Conservation (phyloP, 2,329 filamentous ascomycete genomes). For the Botryotinia calthae region DNA sequence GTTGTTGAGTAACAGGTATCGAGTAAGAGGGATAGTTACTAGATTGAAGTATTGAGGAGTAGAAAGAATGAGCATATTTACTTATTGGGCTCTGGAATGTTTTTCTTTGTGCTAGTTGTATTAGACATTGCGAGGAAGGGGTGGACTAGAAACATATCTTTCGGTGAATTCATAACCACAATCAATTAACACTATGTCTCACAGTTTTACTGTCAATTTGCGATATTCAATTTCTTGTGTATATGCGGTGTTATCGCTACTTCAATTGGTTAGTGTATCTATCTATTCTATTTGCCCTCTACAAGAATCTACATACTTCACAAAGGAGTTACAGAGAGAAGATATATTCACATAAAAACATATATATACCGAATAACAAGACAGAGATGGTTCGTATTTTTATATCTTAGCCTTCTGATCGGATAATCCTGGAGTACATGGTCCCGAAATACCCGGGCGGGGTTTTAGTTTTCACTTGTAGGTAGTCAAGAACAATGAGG, state of each 20-base stretch:
- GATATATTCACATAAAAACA: not conserved
- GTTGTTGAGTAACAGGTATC: not conserved
- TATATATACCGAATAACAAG: not conserved
- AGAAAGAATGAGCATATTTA: not conserved
- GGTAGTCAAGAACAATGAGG: not conserved
- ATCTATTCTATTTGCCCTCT: not conserved
- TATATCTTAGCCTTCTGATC: not conserved
- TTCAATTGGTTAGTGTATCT: not conserved
- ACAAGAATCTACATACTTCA: not conserved
- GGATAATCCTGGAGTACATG: not conserved
- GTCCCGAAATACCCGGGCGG: too few species aligned
- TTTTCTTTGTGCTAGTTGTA: not conserved
- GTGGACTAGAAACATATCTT: not conserved
- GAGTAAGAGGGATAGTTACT: accelerated
- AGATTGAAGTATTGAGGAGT: not conserved
- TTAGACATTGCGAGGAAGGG: not conserved
- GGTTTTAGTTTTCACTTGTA: not conserved
- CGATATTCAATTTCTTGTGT: not conserved
- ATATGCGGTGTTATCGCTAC: not conserved
- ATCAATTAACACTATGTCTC: not conserved
- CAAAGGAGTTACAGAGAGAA: not conserved
- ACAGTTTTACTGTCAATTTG: not conserved
- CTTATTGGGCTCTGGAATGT: not conserved
- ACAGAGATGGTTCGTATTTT: not conserved
- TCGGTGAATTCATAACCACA: accelerated